Evolutionary conservation across 208 protist species (phyloP).

Genomic region (Crithidia brevicula): DNA sequence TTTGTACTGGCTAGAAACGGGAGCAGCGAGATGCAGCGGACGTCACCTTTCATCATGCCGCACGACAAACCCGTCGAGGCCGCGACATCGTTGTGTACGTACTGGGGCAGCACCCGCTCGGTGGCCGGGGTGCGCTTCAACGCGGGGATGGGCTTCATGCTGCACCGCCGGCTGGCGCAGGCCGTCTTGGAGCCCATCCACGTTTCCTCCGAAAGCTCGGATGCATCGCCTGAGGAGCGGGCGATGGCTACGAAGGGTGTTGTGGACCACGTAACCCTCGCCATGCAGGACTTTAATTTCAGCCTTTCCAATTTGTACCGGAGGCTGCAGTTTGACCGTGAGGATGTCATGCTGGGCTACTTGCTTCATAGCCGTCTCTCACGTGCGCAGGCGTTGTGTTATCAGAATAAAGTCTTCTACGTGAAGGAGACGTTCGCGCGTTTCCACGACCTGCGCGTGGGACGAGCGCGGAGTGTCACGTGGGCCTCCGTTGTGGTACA

Average conservation of each 20-base stretch:
- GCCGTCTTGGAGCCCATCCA: constrained; percentile 8
- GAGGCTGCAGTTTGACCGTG: neutral
- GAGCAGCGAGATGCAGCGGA: neutral
- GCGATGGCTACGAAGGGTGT: neutral
- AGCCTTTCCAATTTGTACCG: neutral
- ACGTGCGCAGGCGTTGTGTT: neutral
- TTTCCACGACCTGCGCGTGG: constrained; percentile 16
- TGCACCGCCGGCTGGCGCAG: constrained; percentile 4
- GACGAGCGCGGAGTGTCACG: neutral
- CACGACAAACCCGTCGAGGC: neutral
- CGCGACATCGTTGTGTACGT: neutral
- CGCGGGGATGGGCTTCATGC: constrained; percentile 19
- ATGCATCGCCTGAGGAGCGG: too few relatives aligned
- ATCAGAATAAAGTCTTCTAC: neutral
- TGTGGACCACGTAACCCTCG: neutral
- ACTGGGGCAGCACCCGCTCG: constrained; percentile 24
- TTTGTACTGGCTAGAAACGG: neutral
- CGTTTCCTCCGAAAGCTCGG: neutral
- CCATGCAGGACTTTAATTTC: neutral
- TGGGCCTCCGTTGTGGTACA: constrained; percentile 18
- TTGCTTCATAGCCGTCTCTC: neutral
- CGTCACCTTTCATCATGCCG: neutral
- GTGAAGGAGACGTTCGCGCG: constrained; percentile 13
- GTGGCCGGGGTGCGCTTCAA: neutral
- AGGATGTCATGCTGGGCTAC: constrained; percentile 2